Base-by-base conservation (phyloP, 805 yeast genomes). In the Metschnikowia matae region DNA sequence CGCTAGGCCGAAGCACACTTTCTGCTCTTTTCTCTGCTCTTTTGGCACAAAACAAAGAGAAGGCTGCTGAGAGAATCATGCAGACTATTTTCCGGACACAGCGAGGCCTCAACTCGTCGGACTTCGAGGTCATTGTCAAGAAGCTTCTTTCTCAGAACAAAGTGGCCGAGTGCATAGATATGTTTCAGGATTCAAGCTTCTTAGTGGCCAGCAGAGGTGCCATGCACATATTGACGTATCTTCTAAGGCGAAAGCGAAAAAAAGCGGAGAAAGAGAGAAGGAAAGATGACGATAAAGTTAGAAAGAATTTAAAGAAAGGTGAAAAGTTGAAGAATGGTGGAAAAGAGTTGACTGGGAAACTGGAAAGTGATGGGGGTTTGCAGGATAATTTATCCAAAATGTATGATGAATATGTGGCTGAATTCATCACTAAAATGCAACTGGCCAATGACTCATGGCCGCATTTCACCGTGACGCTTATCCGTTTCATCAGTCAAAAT, bases 21-120 rank as follows among this genome's bases (percentile, higher is more conserved):
- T 63, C 73, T 4, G 64, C 63, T 53, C 56, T 73, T 31, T 66
- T 72, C 43, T 54, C 58, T 17, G 57, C 66, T 6, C 70, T 71
- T 43, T 49, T 68, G 35, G 26, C 37, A 13, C 67, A 62, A 46
- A 60, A 62, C 40, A 62, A 64, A 40, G 67, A 62, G 33, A 53
- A 48, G 2, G 69, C 65, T 4, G 64, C 73, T 0, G 67, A 67
- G 38, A 61, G 56, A 46, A 54, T 70, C 26, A 56, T 68, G 17
- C 63, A 60, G 50, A 54, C 64, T 7, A 68, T 73, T 8, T 57
- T 67, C 48, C 58, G 62, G 11, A 59, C 71, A 5, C 54, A 57
- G 40, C 58, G 58, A 17, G 73, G 73, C 1, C 45, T 69, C 5
- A 53, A 55, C 17, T 23, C 57, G 6, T 37, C 45, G 3, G 77